phyloP scores from a whole-genome alignment of 768 basidiomycete species.

The Tephrocybe rancida region DNA sequence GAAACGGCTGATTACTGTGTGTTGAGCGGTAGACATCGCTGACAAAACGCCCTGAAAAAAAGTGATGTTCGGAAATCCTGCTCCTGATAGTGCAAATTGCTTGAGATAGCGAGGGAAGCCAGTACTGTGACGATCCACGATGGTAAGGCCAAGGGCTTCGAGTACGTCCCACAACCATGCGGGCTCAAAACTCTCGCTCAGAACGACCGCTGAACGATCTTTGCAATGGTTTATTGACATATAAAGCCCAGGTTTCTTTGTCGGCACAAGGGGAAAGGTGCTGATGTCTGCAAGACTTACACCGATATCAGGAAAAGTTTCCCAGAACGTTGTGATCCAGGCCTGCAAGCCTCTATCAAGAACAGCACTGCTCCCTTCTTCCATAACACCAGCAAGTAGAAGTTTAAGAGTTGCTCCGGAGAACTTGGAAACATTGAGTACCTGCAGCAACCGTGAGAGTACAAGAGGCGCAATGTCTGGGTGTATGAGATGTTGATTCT shows the following conservation, averaged over 20 bases:
- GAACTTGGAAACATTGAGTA: slow-evolving; percentile 27
- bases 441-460: slow-evolving; percentile 17
- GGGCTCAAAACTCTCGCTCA: slow-evolving; percentile 13
- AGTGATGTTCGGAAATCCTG: slow-evolving; percentile 10
- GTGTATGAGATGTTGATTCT: slow-evolving; percentile 26
- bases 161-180: slow-evolving; percentile 20
- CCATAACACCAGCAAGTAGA: slow-evolving; percentile 11
- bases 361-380: background rate
- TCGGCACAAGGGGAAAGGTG: slow-evolving; percentile 37
- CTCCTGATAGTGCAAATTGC: slow-evolving; percentile 14
- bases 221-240: slow-evolving; percentile 34
- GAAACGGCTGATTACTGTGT: slow-evolving; percentile 9
- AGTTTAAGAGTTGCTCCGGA: slow-evolving; percentile 13
- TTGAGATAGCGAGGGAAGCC: slow-evolving; percentile 20
- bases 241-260: slow-evolving; percentile 23
- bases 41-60: slow-evolving; percentile 20
- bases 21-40: background rate
- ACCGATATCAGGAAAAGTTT: slow-evolving; percentile 10
- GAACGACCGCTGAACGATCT: slow-evolving; percentile 25
- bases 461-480: slow-evolving; percentile 20
- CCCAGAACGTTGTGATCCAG: slow-evolving; percentile 39
- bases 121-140: slow-evolving; percentile 19
- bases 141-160: slow-evolving; percentile 22
- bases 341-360: background rate
- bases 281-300: slow-evolving; percentile 16